Base-by-base conservation (phyloP, 2,329 filamentous ascomycete species). In the Tolypocladium inflatum region DNA sequence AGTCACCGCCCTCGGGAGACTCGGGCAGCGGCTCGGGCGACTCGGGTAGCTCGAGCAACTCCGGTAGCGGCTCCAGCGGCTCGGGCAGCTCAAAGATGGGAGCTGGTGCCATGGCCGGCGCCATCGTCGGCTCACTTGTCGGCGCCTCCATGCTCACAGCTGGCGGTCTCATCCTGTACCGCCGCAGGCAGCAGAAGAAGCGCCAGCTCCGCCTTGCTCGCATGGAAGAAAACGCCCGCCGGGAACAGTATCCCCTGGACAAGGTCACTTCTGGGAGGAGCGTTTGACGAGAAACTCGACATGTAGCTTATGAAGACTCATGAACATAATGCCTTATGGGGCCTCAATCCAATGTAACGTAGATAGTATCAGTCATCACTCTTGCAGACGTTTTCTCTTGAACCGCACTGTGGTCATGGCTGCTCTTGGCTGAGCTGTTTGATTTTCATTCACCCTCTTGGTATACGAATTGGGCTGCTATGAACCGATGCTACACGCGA, bases 1-100 rank as follows among this genome's bases (percentile, higher is more conserved):
- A 61, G 59, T 66, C 26, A 63, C 66, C 26, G 63, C 65, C 23
- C 64, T 61, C 42, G 23, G 17, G 45, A 3, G 17, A 4, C 13
- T 63, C 63, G 56, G 68, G 68, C 21, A 23, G 35, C n/a, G 21
- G 21, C 10, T 39, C 33, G 1, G 17, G 17, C 35, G 19, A 33
- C 37, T 50, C 55, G 43, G 19, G 19, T 38, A 21, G 1, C 19
- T 21, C 33, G 8, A 37, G 11, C 19, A 35, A 9, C 3, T 35
- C 50, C 5, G 30, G 17, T 17, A 11, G n/a, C n/a, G 4, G n/a
- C 41, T 21, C n/a, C 3, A 13, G 43, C 7, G 42, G 55, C 43
- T 56, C 55, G 1, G 19, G 21, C 3, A 23, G 43, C 13, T 50
- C 54, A 17, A 42, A 55, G 43, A 19, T 58, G 43, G 21, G 53